A percentile compares a stretch with the other conserved stretches of the same genome.
phyloP scores from a whole-genome alignment of 345 rosid genomes.

The Linum usitatissimum region DNA sequence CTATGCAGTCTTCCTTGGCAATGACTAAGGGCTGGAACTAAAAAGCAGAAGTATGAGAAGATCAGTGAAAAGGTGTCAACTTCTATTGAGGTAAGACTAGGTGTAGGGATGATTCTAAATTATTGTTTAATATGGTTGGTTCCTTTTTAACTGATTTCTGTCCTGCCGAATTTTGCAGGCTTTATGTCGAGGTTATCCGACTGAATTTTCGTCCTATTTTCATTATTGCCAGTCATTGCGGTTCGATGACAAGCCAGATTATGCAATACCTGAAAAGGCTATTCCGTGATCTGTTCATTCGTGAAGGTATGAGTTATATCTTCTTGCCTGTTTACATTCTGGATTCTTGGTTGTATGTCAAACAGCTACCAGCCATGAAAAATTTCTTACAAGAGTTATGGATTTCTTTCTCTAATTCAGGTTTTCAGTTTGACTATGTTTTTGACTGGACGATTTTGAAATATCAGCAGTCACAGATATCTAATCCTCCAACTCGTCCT shows the following conservation, averaged over 20 bases:
- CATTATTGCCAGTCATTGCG: constrained; percentile 82
- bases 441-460: constrained; percentile 94
- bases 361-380: background rate
- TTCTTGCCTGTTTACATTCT: background rate
- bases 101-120: background rate
- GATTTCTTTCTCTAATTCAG: constrained; percentile 20
- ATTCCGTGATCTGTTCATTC: constrained; percentile 80
- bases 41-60: constrained; percentile 87
- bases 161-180: constrained; percentile 29
- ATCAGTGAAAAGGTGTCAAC: constrained; percentile 87
- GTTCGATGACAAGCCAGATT: constrained; percentile 86
- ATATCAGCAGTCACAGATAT: constrained; percentile 68
- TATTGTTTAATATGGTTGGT: background rate
- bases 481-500: constrained; percentile 55
- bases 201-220: constrained; percentile 86
- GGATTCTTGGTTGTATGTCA: background rate
- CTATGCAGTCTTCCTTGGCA: constrained; percentile 86
- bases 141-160: constrained; percentile 13
- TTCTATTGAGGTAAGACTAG: constrained; percentile 57
- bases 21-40: constrained; percentile 81
- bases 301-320: constrained; percentile 50
- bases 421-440: constrained; percentile 82
- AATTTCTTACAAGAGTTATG: background rate
- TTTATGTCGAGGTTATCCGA: constrained; percentile 76
- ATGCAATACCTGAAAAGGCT: constrained; percentile 77